Base-by-base conservation (phyloP, 2,329 filamentous ascomycete genomes). In the Colletotrichum sp. region DNA sequence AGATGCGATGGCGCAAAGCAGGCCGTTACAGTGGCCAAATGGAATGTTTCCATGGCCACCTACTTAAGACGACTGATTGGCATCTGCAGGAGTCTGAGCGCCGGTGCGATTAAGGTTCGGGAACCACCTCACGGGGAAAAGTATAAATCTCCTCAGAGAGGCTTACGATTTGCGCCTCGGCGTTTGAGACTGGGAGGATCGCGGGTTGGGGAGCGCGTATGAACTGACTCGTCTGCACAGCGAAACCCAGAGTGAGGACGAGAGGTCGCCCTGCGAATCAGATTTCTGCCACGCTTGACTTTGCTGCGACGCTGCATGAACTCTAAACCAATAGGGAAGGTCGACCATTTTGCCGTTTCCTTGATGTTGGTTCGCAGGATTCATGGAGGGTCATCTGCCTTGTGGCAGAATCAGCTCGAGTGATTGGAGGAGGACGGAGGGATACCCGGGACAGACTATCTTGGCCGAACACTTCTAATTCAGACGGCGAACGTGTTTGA, bases 141-240 rank as follows among this genome's bases (percentile, higher is more conserved):
- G 64, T 36, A 25, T 73, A 61, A 52, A 44, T 49, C 27, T 61
- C 22, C 27, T 27, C 29, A n/a, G 8, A 30, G 36, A 32, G 22
- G 11, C 19, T n/a, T 63, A 34, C 70, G 34, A 76, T 73, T 62
- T 22, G 6, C 34, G 64, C 36, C 29, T 15, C 39, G n/a, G 13
- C 57, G 16, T 52, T 52, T 73, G 73, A 73, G 72, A 73, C 69
- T 15, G 22, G 25, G 19, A 29, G 7, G 15, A 69, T 52, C 34
- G 57, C 63, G 22, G 61, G 19, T 9, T 22, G n/a, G 29, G 6
- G 49, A 12, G 12, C 39, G 44, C n/a, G 25, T 22, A 7, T 52
- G n/a, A 9, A 9, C 73, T 76, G 70, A 76, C 73, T 76, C 73
- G 73, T 30, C n/a, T 12, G 8, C n/a, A 30, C 22, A 25, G 15